Base-by-base conservation (phyloP, 495 filamentous ascomycete genomes). In the Aspergillus ellipticus region DNA sequence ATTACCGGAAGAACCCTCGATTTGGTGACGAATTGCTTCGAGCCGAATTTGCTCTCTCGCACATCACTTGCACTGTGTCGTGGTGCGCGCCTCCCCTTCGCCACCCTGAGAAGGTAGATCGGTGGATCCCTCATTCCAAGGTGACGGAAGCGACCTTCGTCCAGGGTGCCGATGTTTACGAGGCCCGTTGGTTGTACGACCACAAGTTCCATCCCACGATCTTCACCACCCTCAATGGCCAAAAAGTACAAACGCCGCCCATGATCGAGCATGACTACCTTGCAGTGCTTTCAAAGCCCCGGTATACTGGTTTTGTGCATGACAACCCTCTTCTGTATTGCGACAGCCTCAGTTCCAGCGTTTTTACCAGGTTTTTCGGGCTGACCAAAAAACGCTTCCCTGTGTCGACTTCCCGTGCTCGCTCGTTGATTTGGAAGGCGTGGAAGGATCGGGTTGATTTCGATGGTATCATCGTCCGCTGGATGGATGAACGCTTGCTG, bases 161-260 rank as follows among this genome's bases (percentile, higher is more conserved):
- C 8, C 73, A 82, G 54, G 78, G 73, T 16, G 59, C 73, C 9
- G 74, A 82, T 60, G 78, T 82, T 16, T 84, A 80, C 49, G 74
- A 82, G 50, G 72, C 75, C 51, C 75, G 69, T 21, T 85, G 82
- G 82, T 57, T 76, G 6, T 85, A 85, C 51, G 80, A 85, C 54
- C 82, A 85, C 65, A 82, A 84, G 63, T 84, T 81, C 62, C 81
- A 84, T 62, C 82, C 82, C 9, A 78, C 73, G 3, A 82, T 85
- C 31, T 69, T 76, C 46, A 84, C 81, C 7, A 84, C 75, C 22
- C 70, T 84, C 26, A 84, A 85, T 48, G 82, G 79, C 10, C 66
- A 78, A 54, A 69, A 70, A 41, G 67, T 82, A 2, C 74, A 77
- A 50, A 85, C 82, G 2, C 82, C 82, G n/a, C 70, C 78, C 10